Conservation (phyloP, 305 asterid genomes). For the Fraxinus latifolia region DNA sequence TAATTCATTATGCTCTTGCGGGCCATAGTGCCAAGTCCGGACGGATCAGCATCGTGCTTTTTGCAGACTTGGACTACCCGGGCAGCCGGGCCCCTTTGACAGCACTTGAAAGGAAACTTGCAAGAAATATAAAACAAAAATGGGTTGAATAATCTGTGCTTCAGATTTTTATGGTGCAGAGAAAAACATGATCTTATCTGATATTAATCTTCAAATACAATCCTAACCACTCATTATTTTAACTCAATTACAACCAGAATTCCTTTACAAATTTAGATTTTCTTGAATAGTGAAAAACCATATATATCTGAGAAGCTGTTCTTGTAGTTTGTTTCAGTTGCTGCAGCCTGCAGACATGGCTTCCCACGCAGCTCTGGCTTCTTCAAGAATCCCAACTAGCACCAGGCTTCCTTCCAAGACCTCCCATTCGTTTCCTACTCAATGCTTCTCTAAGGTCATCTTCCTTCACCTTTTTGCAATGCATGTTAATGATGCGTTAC, state of each 20-base stretch:
- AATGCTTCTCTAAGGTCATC: constrained; percentile 67
- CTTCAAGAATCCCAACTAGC: constrained; percentile 76
- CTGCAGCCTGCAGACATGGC: constrained; percentile 63
- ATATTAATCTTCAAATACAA: constrained; percentile 35
- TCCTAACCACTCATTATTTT: constrained; percentile 59
- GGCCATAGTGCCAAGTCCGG: background rate
- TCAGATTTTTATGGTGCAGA: constrained; percentile 38
- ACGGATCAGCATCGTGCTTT: background rate
- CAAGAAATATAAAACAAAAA: constrained; percentile 4
- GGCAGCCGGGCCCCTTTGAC: background rate
- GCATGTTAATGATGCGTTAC: background rate
- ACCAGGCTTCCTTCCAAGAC: constrained; percentile 54
- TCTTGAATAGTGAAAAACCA: constrained; percentile 18
- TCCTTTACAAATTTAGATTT: constrained; percentile 18
- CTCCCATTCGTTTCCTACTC: constrained; percentile 49
- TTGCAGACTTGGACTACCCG: background rate
- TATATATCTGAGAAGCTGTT: constrained; percentile 4
- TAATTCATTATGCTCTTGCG: background rate
- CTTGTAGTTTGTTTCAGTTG: constrained; percentile 34
- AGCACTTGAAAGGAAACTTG: constrained; percentile 9
- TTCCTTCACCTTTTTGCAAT: background rate
- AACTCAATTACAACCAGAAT: constrained; percentile 44
- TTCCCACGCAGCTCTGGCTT: constrained; percentile 81
- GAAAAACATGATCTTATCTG: constrained; percentile 58
- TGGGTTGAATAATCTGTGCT: constrained; percentile 37